Evolutionary conservation across 768 basidiomycete species (phyloP).

Genomic region (Rossbeevera mucosa): DNA sequence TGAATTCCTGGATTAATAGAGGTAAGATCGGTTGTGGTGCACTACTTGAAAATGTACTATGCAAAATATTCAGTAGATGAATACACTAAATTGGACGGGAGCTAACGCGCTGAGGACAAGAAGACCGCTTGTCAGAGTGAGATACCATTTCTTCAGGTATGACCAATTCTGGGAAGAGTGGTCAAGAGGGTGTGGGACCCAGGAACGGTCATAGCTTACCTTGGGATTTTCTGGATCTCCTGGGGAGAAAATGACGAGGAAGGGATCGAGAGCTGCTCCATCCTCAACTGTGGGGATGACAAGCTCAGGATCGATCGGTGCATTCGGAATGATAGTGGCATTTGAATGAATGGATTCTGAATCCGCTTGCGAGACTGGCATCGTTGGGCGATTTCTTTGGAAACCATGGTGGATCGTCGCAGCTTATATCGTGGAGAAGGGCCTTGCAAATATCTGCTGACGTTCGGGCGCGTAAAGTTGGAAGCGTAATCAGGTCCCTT

Average conservation of each 20-base stretch:
- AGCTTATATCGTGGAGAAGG: conserved; percentile 8
- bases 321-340: conserved; percentile 10
- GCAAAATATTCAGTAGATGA: neutral
- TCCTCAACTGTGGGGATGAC: conserved; percentile 12
- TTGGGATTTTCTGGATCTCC: conserved; percentile 46
- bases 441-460: conserved; percentile 16
- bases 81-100: neutral
- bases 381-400: neutral
- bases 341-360: conserved; percentile 13
- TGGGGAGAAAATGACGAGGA: conserved; percentile 28
- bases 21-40: conserved; percentile 49
- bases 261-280: conserved; percentile 21
- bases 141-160: conserved; percentile 41
- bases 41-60: conserved; percentile 60
- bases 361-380: conserved; percentile 12
- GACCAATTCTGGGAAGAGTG: conserved; percentile 45
- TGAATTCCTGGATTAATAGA: conserved; percentile 42
- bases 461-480: neutral
- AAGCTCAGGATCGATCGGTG: conserved; percentile 13
- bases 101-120: conserved; percentile 54
- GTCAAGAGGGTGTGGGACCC: neutral
- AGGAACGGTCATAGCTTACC: conserved; percentile 26
- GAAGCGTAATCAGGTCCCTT: neutral
- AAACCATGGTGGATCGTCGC: neutral
- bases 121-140: conserved; percentile 45